Evolutionary conservation across 2,329 filamentous ascomycete genomes (phyloP).

Genomic region (Fusarium pilosicola): DNA sequence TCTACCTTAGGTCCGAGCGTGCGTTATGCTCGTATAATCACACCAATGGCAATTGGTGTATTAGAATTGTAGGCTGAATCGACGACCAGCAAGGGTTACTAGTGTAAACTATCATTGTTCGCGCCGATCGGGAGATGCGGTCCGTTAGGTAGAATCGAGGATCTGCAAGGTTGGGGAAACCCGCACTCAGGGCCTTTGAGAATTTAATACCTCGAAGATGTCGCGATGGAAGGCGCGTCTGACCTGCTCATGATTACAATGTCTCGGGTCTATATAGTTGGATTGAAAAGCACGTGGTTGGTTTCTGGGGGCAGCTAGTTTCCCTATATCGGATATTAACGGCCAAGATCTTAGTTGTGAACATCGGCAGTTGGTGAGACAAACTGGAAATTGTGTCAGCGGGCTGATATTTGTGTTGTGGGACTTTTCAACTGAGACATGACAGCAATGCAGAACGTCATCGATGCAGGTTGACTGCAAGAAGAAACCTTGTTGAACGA

Average conservation of each 20-base stretch:
- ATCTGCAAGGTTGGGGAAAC: not conserved
- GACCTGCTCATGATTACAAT: not conserved
- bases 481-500: fast-evolving
- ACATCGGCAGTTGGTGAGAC: not conserved
- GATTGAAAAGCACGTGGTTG: too few species aligned
- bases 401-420: not conserved
- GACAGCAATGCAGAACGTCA: not conserved
- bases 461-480: not conserved
- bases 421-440: not conserved
- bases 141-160: too few species aligned
- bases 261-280: too few species aligned
- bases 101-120: not conserved
- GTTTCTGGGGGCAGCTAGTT: too few species aligned
- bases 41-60: not conserved
- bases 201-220: not conserved
- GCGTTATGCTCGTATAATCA: not conserved
- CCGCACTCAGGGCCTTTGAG: not conserved
- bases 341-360: not conserved
- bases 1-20: not conserved
- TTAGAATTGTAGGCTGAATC: not conserved
- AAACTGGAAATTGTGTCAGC: not conserved
- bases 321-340: too few species aligned
- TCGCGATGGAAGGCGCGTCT: not conserved
- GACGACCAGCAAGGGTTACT: not conserved
- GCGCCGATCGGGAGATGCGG: not conserved